Conservation (phyloP, 2,329 filamentous ascomycete genomes). For the Sclerotinia subarctica region DNA sequence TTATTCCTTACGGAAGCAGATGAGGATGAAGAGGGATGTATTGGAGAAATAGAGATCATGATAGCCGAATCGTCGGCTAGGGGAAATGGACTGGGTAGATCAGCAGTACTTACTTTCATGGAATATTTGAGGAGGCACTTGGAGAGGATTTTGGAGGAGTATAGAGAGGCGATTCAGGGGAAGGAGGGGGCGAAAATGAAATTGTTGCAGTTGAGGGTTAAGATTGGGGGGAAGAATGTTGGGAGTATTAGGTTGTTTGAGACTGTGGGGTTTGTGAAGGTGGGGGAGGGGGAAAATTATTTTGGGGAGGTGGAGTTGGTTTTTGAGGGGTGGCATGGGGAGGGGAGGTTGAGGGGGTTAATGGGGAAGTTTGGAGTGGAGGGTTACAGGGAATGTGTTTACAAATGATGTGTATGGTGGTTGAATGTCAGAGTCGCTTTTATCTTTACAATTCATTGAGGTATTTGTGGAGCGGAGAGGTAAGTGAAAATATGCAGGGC, state of each 20-base stretch:
- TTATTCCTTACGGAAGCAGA: conserved; percentile 68
- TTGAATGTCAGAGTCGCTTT: no score
- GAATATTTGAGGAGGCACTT: conserved; percentile 60
- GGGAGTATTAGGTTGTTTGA: conserved; percentile 60
- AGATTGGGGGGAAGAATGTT: conserved; percentile 56
- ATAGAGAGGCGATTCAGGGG: conserved; percentile 33
- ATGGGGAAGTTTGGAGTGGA: conserved; percentile 38
- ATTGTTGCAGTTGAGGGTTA: conserved; percentile 52
- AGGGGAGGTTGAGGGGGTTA: conserved; percentile 33
- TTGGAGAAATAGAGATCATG: conserved; percentile 86
- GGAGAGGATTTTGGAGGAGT: conserved; percentile 55
- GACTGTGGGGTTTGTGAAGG: conserved; percentile 53
- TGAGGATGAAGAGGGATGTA: conserved; percentile 38
- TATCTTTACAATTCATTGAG: no score
- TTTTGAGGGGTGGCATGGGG: conserved; percentile 35
- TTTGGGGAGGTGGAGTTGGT: conserved; percentile 65
- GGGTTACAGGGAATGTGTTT: conserved; percentile 42
- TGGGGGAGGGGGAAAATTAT: conserved; percentile 51
- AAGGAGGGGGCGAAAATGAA: conserved; percentile 24
- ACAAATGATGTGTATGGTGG: conserved; percentile 28
- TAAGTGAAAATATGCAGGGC: no score
- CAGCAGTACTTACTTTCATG: conserved; percentile 65
- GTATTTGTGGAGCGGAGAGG: no score
- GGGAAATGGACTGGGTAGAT: conserved; percentile 61
- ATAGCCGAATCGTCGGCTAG: conserved; percentile 60